These are phyloP conservation scores for Geranomyces michiganensis DNA, from an alignment of 192 early-diverging fungal species.

Conservation along the genomic window DNA sequence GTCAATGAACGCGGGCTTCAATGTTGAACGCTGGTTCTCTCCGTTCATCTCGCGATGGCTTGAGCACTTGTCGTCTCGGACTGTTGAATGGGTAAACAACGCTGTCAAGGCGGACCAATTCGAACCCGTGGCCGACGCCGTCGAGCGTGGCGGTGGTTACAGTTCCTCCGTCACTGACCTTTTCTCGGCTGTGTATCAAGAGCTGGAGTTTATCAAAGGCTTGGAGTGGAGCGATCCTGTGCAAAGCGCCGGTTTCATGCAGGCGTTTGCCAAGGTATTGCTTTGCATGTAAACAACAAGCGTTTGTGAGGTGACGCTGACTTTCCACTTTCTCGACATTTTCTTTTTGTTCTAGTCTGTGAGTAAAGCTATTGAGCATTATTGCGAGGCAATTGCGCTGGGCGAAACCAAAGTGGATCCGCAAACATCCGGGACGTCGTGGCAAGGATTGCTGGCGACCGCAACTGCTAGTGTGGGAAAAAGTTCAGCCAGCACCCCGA, in stretches of 20 bases:
- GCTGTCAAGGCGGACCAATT: conserved; percentile 58
- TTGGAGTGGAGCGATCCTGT: conserved; percentile 55
- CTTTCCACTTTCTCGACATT: background rate
- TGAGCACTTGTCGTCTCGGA: conserved; percentile 44
- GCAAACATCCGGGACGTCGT: conserved; percentile 15
- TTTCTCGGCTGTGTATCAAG: conserved; percentile 55
- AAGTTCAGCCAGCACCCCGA: conserved; percentile 39
- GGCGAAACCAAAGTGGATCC: conserved; percentile 46
- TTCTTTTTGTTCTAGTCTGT: conserved; percentile 34
- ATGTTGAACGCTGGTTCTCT: conserved; percentile 58
- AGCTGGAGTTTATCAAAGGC: conserved; percentile 56
- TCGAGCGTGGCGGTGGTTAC: conserved; percentile 27
- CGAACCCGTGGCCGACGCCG: conserved; percentile 40
- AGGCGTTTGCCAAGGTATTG: conserved; percentile 45
- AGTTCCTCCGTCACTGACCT: conserved; percentile 56
- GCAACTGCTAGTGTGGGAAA: conserved; percentile 31
- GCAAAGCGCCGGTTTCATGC: conserved; percentile 56
- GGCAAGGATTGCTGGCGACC: conserved; percentile 40
- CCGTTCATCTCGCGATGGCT: conserved; percentile 57
- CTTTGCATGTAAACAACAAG: background rate
- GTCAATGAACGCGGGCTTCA: conserved; percentile 44
- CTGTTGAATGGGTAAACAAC: conserved; percentile 57
- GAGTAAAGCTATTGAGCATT: conserved; percentile 58
- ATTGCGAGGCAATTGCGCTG: conserved; percentile 58
- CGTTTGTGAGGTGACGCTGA: background rate